Evolutionary conservation across 2,329 filamentous ascomycete genomes (phyloP), one percentile per base, ranked within the genome.

Genomic region (Diaporthe helianthi): DNA sequence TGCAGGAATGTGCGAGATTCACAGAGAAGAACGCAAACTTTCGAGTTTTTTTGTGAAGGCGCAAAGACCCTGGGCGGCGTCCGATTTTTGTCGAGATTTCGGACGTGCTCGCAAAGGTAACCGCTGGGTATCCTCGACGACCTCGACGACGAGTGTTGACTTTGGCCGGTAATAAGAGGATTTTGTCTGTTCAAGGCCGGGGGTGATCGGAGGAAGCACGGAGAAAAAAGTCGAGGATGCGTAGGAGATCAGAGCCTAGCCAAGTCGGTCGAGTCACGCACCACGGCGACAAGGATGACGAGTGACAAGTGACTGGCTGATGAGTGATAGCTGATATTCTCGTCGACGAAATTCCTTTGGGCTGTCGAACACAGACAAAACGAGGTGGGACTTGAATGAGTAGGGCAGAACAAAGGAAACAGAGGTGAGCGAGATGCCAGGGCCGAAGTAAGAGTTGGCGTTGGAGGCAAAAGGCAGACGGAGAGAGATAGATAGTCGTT

Each of bases 121-220:
- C 24, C 6, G 44, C 44, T 36, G 44, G 2, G 29, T 22, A 2
- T 47, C 12, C 44, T 44, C n/a, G 31, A 22, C 22, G 64, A 29
- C 12, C 44, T 44, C n/a, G 31, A 22, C 22, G 64, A 29, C 3
- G 38, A 19, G 26, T 29, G n/a, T 10, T 22, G 64, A 22, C 1
- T 49, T 49, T 22, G 49, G 61, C 22, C 33, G 17, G 12, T 53
- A 44, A 41, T 44, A 31, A 65, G 17, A 38, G 24, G 8, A 29
- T 15, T 24, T 19, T 10, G 47, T 19, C 10, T 24, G 29, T 51
- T 31, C 17, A 53, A 49, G 63, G 44, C 64, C 68, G 38, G 68
- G 31, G 47, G 38, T 55, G 68, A 55, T 70, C 54, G 64, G 63
- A 53, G 26, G 53, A 38, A 60, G 31, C 26, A 58, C 46, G 64